Evolutionary conservation across 805 yeast genomes (phyloP), one percentile per base, ranked within the genome.

Genomic region (Wickerhamiella lipophila): DNA sequence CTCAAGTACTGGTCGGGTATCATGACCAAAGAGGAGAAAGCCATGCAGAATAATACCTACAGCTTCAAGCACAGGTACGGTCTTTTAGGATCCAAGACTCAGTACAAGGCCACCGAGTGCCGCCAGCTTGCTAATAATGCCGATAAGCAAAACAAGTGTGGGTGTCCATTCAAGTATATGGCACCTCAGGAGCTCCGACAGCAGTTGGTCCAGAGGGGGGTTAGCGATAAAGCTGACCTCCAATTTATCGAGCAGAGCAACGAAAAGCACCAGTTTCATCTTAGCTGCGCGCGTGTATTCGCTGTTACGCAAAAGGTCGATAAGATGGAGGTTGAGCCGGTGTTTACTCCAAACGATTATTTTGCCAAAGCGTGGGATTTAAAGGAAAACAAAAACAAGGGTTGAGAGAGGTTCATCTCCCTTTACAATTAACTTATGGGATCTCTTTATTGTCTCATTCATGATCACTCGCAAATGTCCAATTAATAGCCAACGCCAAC

Each of bases 11-110:
- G 96, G 95, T 68, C 79, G 11, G 67, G 66, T 47, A 81, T 81
- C 54, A 89, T 89, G 64, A 74, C 86, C 4, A 65, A 68, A 48
- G 62, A 59, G 9, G 73, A 79, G 4, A 62, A 77, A 48, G 96
- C 86, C 49, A 77, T 77, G 57, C 87, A 88, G 63, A 88, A 87
- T 65, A 94, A 89, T 60, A 73, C 77, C 52, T 92, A 92, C 70
- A 84, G 83, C 58, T 77, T 92, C 59, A 74, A 95, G 52, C 96
- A 92, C 64, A 75, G 74, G 53, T 92, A 89, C 62, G 99, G 97
- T 44, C 69, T 85, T 50, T 96, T 85, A 66, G 99, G 98, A 56
- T 81, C 81, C 11, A 70, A 95, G 52, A 81, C 78, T 58, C 83
- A 86, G 57, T 87, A 86, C 65, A 76, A 76, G 58, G 95, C 97